phyloP scores from a whole-genome alignment of 495 filamentous ascomycete species.

The Xylaria bambusicola region DNA sequence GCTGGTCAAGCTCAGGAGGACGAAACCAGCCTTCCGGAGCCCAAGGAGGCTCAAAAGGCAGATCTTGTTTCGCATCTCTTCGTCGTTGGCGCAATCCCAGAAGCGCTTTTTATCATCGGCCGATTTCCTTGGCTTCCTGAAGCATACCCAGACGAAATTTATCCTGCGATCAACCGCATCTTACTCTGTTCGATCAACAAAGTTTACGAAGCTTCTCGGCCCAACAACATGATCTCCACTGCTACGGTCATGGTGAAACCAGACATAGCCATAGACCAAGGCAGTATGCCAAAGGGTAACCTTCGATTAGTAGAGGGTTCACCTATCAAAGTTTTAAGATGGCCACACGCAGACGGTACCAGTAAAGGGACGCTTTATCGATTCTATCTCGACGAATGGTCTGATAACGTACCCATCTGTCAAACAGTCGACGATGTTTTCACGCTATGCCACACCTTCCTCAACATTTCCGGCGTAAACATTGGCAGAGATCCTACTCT shows the following conservation, averaged over 20 bases:
- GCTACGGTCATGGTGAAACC: conserved; percentile 19
- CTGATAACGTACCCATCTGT: conserved; percentile 87
- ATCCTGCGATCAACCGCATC: conserved; percentile 71
- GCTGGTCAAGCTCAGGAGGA: conserved; percentile 56
- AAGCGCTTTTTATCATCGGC: conserved; percentile 89
- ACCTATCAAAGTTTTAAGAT: conserved; percentile 65
- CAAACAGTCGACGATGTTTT: conserved; percentile 90
- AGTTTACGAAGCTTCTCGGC: conserved; percentile 42
- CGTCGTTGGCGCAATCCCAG: conserved; percentile 88
- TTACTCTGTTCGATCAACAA: conserved; percentile 71
- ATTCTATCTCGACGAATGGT: conserved; percentile 98
- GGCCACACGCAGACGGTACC: conserved; percentile 78
- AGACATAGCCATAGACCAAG: conserved; percentile 54
- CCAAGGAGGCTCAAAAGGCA: conserved; percentile 82
- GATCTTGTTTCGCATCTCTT: conserved; percentile 81
- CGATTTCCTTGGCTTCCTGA: conserved; percentile 90
- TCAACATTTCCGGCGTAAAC: conserved; percentile 82
- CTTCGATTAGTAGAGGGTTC: conserved; percentile 58
- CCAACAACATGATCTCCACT: conserved; percentile 26
- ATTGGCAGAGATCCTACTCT: conserved; percentile 80
- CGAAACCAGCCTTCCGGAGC: conserved; percentile 68
- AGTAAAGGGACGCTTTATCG: conserved; percentile 74
- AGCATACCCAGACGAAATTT: conserved; percentile 74
- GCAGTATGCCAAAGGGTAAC: conserved; percentile 63
- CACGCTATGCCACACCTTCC: conserved; percentile 77